Percentiles rank a stretch among this genome's conserved stretches.
Evolutionary conservation across 139 green algal genomes (phyloP).

Genomic region (Volvox reticuliferus): DNA sequence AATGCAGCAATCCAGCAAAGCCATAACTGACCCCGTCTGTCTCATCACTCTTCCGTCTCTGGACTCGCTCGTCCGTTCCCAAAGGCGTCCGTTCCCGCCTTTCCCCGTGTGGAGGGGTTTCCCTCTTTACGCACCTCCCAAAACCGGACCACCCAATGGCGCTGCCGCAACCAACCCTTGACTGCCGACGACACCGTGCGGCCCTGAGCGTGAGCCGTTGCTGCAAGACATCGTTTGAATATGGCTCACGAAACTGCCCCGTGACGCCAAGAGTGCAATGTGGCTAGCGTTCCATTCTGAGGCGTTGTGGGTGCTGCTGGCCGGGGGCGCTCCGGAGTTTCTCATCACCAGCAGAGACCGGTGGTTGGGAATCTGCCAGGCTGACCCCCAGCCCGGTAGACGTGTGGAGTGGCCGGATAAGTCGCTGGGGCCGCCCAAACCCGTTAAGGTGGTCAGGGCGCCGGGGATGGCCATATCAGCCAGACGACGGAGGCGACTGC

Average conservation of each 20-base stretch:
- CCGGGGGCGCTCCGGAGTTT: neutral
- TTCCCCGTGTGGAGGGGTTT: too few species aligned
- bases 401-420: neutral
- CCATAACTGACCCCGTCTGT: too few species aligned
- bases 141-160: neutral
- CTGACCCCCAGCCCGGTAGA: neutral
- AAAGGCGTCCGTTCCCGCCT: too few species aligned
- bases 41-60: too few species aligned
- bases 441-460: neutral
- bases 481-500: conserved; percentile 1
- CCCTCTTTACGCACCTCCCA: neutral
- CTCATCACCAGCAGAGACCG: neutral
- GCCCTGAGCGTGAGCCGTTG: neutral
- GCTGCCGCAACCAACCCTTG: neutral
- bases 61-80: too few species aligned
- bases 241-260: conserved; percentile 2
- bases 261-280: neutral
- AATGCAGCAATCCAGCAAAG: too few species aligned
- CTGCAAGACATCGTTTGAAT: conserved; percentile 13
- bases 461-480: neutral
- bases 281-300: conserved; percentile 3
- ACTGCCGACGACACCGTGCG: neutral
- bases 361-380: neutral
- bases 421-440: too few species aligned
- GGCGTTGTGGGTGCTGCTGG: conserved; percentile 7